Conservation (phyloP, 1,139 yeast genomes). For the Sugiyamaella grinbergsii region DNA sequence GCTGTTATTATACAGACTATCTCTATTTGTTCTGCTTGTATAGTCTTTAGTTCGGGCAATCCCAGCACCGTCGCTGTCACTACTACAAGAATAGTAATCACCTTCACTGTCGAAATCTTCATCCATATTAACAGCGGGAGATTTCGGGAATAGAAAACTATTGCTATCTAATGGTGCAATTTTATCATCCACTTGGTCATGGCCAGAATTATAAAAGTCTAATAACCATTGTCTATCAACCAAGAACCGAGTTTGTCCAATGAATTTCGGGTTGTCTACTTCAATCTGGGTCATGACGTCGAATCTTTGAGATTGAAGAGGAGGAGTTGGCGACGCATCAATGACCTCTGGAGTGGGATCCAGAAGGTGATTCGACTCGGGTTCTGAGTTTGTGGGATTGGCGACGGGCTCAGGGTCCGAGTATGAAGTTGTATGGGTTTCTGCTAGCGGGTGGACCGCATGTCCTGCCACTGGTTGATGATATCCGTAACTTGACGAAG, state of each 20-base stretch:
- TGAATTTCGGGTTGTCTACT: not conserved
- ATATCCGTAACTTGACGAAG: not conserved
- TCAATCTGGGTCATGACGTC: not conserved
- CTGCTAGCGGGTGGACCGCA: no score
- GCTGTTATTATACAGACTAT: not conserved
- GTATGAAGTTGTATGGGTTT: no score
- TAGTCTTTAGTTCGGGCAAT: no score
- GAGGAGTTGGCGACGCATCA: not conserved
- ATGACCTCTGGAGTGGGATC: no score
- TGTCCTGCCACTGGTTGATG: not conserved
- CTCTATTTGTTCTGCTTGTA: not conserved
- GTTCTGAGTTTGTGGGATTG: not conserved
- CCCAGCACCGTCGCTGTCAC: conserved; percentile 2
- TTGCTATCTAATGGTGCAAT: not conserved
- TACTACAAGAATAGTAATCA: conserved; percentile 6
- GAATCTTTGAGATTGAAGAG: conserved; percentile 1
- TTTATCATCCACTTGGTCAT: not conserved
- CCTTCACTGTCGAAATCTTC: conserved; percentile 6
- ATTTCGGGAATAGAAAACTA: not conserved
- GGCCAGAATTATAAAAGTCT: not conserved
- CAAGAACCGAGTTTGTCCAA: conserved; percentile 11
- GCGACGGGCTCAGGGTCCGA: not conserved
- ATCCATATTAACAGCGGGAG: not conserved
- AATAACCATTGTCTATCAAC: not conserved
- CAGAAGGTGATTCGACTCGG: not conserved